Evolutionary conservation across 257 asterid genomes (phyloP).

Genomic region (Anisodus acutangulus): DNA sequence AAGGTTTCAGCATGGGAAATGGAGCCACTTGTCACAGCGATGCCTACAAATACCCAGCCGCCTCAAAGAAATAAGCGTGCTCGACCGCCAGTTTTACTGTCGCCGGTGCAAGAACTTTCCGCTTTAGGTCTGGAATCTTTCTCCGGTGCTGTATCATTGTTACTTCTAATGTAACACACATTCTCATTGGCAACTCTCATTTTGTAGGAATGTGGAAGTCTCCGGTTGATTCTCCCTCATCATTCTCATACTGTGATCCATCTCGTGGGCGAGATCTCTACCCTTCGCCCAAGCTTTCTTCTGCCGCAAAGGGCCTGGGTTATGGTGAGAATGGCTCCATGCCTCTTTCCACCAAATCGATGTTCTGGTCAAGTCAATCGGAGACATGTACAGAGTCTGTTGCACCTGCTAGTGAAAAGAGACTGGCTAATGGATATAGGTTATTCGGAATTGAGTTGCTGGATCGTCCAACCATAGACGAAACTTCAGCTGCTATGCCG

Average conservation of each 20-base stretch:
- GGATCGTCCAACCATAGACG: constrained; percentile 61
- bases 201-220: constrained; percentile 74
- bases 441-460: constrained; percentile 81
- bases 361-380: constrained; percentile 50
- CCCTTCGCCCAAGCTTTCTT: constrained; percentile 59
- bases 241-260: constrained; percentile 56
- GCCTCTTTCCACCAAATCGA: constrained; percentile 44
- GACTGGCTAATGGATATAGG: constrained; percentile 72
- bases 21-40: constrained; percentile 75
- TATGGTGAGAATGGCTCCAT: constrained; percentile 46
- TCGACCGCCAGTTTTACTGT: constrained; percentile 65
- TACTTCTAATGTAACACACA: background rate
- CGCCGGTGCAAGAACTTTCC: constrained; percentile 67
- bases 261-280: constrained; percentile 55
- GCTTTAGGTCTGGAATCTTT: constrained; percentile 56
- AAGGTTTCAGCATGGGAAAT: constrained; percentile 94
- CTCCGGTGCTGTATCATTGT: constrained; percentile 16
- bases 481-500: constrained; percentile 44
- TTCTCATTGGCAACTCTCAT: constrained; percentile 28
- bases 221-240: constrained; percentile 57
- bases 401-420: constrained; percentile 68
- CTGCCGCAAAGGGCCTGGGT: constrained; percentile 51
- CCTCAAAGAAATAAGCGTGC: constrained; percentile 89
- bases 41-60: constrained; percentile 72
- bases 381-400: constrained; percentile 52